These are phyloP conservation scores for Corchorus capsularis DNA, from an alignment of 345 rosid species.

Conservation along the genomic window DNA sequence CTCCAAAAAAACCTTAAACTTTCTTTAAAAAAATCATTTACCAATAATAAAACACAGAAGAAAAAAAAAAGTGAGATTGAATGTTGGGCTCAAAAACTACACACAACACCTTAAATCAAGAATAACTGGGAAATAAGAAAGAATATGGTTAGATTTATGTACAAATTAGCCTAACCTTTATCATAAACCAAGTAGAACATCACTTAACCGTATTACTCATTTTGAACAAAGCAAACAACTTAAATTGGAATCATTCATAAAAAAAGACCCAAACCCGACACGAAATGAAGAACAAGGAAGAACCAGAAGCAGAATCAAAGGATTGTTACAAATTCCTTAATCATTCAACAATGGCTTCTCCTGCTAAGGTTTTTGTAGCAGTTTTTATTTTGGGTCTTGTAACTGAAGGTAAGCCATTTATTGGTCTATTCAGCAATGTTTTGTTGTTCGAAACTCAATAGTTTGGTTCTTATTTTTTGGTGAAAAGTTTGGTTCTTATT, in stretches of 20 bases:
- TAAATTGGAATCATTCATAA: slow-evolving; percentile 5
- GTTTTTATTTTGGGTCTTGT: neutral
- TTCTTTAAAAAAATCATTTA: too few relatives aligned
- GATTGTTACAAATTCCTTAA: neutral
- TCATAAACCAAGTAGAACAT: slow-evolving; percentile 42
- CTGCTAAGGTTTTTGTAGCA: neutral
- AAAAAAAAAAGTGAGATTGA: neutral
- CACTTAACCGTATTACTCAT: slow-evolving; percentile 47
- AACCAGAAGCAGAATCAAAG: neutral
- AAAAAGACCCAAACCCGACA: neutral
- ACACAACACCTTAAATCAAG: slow-evolving; percentile 19
- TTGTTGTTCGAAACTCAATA: too few relatives aligned
- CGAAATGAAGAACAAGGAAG: neutral
- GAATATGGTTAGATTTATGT: neutral
- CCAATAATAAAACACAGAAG: neutral
- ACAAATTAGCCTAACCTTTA: slow-evolving; percentile 29
- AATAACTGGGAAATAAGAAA: neutral
- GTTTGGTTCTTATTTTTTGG: too few relatives aligned
- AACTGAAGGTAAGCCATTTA: neutral
- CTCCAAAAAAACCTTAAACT: too few relatives aligned
- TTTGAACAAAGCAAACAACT: too few relatives aligned
- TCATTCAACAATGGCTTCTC: neutral
- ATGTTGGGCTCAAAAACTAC: slow-evolving; percentile 26
- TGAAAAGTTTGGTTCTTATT: too few relatives aligned
- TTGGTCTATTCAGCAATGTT: too few relatives aligned